Percentiles rank a stretch among this genome's conserved stretches.
Evolutionary conservation across 139 green algal species (phyloP).

Genomic region (Tetradesmus lagerheimii): DNA sequence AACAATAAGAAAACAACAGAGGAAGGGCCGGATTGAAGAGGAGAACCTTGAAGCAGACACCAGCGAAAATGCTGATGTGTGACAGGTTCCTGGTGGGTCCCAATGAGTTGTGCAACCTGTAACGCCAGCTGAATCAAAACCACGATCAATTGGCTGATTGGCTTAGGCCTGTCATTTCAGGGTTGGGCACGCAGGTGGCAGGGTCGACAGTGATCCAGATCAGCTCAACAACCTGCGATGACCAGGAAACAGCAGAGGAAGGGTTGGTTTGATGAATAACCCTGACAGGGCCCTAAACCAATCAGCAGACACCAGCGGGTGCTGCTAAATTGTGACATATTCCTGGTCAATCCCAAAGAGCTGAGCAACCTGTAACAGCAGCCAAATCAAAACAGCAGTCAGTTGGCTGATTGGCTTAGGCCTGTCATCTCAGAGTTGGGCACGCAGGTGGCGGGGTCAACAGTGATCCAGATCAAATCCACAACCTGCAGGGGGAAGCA

Average conservation of each 20-base stretch:
- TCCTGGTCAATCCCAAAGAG: slow-evolving; percentile 60
- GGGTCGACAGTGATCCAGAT: slow-evolving; percentile 71
- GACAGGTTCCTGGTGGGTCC: slow-evolving; percentile 60
- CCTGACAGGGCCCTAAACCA: no score
- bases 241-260: not conserved
- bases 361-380: no score
- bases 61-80: not conserved
- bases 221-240: slow-evolving; percentile 71
- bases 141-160: no score
- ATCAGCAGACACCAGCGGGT: not conserved
- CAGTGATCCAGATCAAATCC: slow-evolving; percentile 76
- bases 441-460: slow-evolving; percentile 42
- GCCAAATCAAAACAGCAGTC: no score
- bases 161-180: slow-evolving; percentile 72
- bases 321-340: no score
- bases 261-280: no score
- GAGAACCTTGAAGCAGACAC: no score
- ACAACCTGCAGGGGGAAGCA: slow-evolving; percentile 48
- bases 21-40: no score
- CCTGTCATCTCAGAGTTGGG: slow-evolving; percentile 66
- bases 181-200: slow-evolving; percentile 27
- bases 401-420: no score
- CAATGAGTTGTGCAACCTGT: no score
- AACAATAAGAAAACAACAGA: not conserved
- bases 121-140: no score